A percentile compares a stretch with the other conserved stretches of the same genome.
Evolutionary conservation across 2,329 filamentous ascomycete species (phyloP).

Genomic region (Aspergillus sp.): DNA sequence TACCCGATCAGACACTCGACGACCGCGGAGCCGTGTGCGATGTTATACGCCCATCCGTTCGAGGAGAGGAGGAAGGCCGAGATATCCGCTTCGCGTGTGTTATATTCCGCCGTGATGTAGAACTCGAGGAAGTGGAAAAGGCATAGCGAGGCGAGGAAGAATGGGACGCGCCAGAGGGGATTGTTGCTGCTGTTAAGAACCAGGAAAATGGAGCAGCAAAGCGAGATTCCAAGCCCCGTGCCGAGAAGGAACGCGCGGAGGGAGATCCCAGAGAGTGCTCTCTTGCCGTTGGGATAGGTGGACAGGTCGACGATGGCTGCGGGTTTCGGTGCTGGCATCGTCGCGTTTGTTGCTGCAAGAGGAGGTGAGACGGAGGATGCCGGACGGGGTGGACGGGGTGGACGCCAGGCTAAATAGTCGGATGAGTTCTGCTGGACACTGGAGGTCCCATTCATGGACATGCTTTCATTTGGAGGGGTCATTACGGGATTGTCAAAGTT

Average conservation of each 20-base stretch:
- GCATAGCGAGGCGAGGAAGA: slow-evolving; percentile 53
- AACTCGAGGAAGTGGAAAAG: slow-evolving; percentile 96
- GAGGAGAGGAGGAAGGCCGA: slow-evolving; percentile 73
- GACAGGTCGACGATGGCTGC: slow-evolving; percentile 18
- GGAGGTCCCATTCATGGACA: neutral
- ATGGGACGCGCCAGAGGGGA: slow-evolving; percentile 50
- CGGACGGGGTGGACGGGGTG: slow-evolving; percentile 3
- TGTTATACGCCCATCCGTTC: slow-evolving; percentile 77
- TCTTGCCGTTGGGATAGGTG: slow-evolving; percentile 31
- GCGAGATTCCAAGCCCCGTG: slow-evolving; percentile 30
- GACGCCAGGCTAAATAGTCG: slow-evolving; percentile 11
- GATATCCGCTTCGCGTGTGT: slow-evolving; percentile 63
- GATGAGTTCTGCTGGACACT: slow-evolving; percentile 1
- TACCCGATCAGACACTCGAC: slow-evolving; percentile 55
- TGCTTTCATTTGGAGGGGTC: neutral
- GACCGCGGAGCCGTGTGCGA: slow-evolving; percentile 69
- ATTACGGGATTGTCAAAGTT: neutral
- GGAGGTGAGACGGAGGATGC: neutral
- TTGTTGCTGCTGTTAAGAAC: slow-evolving; percentile 18
- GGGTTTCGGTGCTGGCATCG: slow-evolving; percentile 5
- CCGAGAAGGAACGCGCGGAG: slow-evolving; percentile 39
- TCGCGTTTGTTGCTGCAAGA: slow-evolving; percentile 3
- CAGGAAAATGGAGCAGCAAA: slow-evolving; percentile 21
- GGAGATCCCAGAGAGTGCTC: slow-evolving; percentile 39
- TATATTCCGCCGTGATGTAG: slow-evolving; percentile 78